Percentiles rank a stretch among this genome's conserved stretches.
Evolutionary conservation across 192 early-diverging fungal genomes (phyloP).

Genomic region (Entrophospora sp.): DNA sequence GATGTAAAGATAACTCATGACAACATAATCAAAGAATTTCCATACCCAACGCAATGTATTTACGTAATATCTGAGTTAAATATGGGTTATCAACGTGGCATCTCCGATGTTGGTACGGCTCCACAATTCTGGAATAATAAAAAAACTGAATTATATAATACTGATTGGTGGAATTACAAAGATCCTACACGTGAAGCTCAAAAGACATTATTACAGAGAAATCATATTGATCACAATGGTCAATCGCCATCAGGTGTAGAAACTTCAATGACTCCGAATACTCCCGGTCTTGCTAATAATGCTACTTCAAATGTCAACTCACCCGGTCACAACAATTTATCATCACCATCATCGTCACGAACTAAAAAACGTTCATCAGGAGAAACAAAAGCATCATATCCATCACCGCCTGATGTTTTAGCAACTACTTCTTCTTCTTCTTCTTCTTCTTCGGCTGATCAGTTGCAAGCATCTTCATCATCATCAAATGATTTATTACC

Average conservation of each 20-base stretch:
- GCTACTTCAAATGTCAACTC: not conserved
- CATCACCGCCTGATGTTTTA: slow-evolving; percentile 2
- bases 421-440: too few relatives aligned
- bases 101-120: not conserved
- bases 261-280: slow-evolving; percentile 5
- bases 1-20: not conserved
- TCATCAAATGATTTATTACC: too few relatives aligned
- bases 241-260: not conserved
- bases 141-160: not conserved
- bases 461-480: too few relatives aligned
- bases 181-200: not conserved
- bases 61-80: not conserved
- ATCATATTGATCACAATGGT: not conserved
- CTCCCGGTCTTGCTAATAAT: slow-evolving; percentile 3
- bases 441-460: too few relatives aligned
- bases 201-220: not conserved
- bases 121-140: not conserved
- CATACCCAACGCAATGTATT: slow-evolving; percentile 1
- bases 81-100: not conserved
- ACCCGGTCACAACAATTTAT: not conserved
- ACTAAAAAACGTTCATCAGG: not conserved
- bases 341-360: not conserved
- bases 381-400: slow-evolving; percentile 5
- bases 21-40: not conserved
- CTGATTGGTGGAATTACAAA: not conserved